A percentile compares a stretch with the other conserved stretches of the same genome.
Evolutionary conservation across 2,329 filamentous ascomycete species (phyloP).

Genomic region (Aspergillus clavatus): DNA sequence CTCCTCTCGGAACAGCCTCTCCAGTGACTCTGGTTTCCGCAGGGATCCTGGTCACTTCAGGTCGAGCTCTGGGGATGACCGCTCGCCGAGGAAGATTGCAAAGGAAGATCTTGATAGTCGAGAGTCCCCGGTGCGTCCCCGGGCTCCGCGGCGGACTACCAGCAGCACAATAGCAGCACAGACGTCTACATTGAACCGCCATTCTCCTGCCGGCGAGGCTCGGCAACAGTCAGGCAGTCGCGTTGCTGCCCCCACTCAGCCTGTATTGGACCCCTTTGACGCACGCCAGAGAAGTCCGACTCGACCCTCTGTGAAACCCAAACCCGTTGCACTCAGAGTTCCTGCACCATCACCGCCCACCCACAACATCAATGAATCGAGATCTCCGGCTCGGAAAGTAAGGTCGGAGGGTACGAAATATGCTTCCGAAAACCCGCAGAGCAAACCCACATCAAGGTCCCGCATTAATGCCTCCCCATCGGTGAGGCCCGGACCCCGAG

Average conservation of each 20-base stretch:
- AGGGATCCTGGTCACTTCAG: constrained; percentile 21
- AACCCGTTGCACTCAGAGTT: constrained; percentile 32
- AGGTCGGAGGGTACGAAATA: constrained; percentile 8
- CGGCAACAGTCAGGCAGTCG: constrained; percentile 6
- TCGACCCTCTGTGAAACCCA: constrained; percentile 34
- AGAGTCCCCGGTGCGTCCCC: not conserved
- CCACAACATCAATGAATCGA: constrained; percentile 4
- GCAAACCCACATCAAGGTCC: constrained; percentile 18
- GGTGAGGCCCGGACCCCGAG: constrained; percentile 20
- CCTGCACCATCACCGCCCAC: constrained; percentile 17
- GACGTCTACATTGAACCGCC: constrained; percentile 4
- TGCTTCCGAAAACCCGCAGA: constrained; percentile 14
- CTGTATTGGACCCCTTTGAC: constrained; percentile 19
- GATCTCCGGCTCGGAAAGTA: not conserved
- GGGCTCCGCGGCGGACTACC: constrained; percentile 4
- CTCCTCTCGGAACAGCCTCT: constrained; percentile 26
- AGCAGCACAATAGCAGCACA: constrained; percentile 11
- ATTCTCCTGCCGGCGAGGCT: constrained; percentile 2
- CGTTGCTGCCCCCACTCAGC: constrained; percentile 8
- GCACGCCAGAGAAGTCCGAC: constrained; percentile 17
- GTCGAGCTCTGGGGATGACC: constrained; percentile 7
- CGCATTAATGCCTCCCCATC: constrained; percentile 6
- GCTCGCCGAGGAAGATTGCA: not conserved
- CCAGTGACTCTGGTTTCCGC: constrained; percentile 23
- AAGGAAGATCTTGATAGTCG: not conserved